Conservation (phyloP, 208 protist genomes). For the Entamoeba nuttalli region DNA sequence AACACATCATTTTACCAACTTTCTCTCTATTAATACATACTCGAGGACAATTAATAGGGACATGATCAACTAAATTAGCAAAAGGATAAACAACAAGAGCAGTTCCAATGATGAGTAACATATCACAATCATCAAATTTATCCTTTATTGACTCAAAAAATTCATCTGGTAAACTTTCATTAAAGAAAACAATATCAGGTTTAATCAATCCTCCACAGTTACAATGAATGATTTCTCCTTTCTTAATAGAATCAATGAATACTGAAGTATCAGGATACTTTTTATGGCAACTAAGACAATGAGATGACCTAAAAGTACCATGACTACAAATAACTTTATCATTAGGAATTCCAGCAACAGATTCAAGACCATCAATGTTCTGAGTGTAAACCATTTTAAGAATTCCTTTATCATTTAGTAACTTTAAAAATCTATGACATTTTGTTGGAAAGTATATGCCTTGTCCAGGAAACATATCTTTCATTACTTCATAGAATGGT, state of each 20-base stretch:
- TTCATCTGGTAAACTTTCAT: constrained; percentile 27
- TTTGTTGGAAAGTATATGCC: constrained; percentile 16
- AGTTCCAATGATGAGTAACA: background rate
- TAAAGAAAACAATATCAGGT: constrained; percentile 51
- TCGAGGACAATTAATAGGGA: background rate
- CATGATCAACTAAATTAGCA: background rate
- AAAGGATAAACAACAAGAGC: background rate
- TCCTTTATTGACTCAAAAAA: background rate
- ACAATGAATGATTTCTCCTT: background rate
- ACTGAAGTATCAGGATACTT: background rate
- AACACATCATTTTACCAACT: background rate
- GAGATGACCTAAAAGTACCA: constrained; percentile 16
- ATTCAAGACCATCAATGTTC: constrained; percentile 40
- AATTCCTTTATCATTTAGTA: constrained; percentile 17
- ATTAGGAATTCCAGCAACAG: constrained; percentile 16
- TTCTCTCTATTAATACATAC: background rate
- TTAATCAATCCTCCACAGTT: constrained; percentile 19
- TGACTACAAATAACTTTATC: constrained; percentile 23
- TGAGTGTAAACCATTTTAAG: constrained; percentile 33
- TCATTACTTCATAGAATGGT: constrained; percentile 23
- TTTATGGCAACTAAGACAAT: background rate
- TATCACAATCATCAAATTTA: background rate
- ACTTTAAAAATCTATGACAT: constrained; percentile 29
- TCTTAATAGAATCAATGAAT: background rate
- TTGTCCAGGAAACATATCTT: constrained; percentile 16